A percentile compares a stretch with the other conserved stretches of the same genome.
Evolutionary conservation across 345 rosid genomes (phyloP).

Genomic region (Ceriops tagal): DNA sequence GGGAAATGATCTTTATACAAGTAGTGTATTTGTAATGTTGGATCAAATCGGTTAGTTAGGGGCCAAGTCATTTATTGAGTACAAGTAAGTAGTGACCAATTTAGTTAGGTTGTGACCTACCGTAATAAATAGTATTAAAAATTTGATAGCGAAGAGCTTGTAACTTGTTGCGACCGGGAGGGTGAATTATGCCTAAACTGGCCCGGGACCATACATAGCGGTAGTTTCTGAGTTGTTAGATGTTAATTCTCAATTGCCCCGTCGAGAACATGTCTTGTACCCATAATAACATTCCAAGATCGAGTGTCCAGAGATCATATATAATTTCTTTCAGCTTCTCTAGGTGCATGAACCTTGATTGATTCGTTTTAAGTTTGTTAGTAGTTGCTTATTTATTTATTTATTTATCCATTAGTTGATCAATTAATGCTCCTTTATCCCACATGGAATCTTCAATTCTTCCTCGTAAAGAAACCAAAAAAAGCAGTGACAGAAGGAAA

Average conservation of each 20-base stretch:
- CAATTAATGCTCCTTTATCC: background rate
- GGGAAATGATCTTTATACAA: background rate
- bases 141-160: constrained; percentile 30
- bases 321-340: background rate
- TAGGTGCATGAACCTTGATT: background rate
- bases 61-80: constrained; percentile 44
- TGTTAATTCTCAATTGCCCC: constrained; percentile 22
- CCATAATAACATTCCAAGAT: constrained; percentile 8
- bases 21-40: constrained; percentile 6
- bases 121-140: constrained; percentile 47
- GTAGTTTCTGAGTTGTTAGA: constrained; percentile 23
- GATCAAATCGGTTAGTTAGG: constrained; percentile 41
- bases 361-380: background rate
- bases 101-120: constrained; percentile 62
- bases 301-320: background rate
- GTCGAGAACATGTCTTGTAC: constrained; percentile 17
- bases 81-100: constrained; percentile 40
- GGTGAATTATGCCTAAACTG: background rate
- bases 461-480: background rate
- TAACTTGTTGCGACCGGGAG: background rate
- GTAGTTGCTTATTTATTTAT: background rate
- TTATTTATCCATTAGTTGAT: background rate
- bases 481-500: too few relatives aligned
- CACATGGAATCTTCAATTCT: background rate
- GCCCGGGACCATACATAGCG: constrained; percentile 19